Base-by-base conservation (phyloP, 2,329 filamentous ascomycete genomes). In the Cadophora sp. region DNA sequence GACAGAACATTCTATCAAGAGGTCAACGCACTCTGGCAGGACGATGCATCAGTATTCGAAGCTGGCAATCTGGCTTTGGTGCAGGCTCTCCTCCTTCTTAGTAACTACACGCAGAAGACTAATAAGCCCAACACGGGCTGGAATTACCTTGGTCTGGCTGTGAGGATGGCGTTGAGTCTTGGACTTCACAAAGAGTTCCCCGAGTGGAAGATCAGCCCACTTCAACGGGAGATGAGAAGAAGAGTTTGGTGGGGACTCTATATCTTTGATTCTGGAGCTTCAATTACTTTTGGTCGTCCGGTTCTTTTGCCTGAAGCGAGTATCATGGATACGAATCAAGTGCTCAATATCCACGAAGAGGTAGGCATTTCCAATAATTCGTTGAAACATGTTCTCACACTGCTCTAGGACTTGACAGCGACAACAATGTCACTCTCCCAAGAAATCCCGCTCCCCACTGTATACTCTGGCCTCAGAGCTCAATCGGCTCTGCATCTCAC, bases 111-210 rank as follows among this genome's bases (percentile, higher is more conserved):
- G 5, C 71, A 85, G 66, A 85, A 84, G 70, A 77, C 80, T 20
- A 81, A 85, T 64, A 78, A 81, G 16, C 83, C 83, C 1, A 85
- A 85, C 67, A 83, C 83, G 0, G 82, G 82, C 0, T 85, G 83
- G 73, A 84, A 83, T 68, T 83, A 83, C 62, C 77, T 83, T 14
- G 83, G 83, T 0, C 77, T 85, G 18, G 83, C 83, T 0, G 78
- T 81, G n/a, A 76, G 83, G n/a, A 82, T 85, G 79, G 83, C 83
- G 0, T 77, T 85, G 60, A 82, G 83, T 0, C 70, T 85, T 9
- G 83, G 83, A 0, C 75, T 85, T 1, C 83, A 85, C 67, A 80
- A 80, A 18, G 83, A 84, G 72, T 81, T 51, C 73, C 76, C 7
- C 72, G 73, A 59, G 83, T 22, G 67, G 69, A 55, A 69, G 16